Evolutionary conservation across 345 rosid genomes (phyloP).

Genomic region (Combretum micranthum): DNA sequence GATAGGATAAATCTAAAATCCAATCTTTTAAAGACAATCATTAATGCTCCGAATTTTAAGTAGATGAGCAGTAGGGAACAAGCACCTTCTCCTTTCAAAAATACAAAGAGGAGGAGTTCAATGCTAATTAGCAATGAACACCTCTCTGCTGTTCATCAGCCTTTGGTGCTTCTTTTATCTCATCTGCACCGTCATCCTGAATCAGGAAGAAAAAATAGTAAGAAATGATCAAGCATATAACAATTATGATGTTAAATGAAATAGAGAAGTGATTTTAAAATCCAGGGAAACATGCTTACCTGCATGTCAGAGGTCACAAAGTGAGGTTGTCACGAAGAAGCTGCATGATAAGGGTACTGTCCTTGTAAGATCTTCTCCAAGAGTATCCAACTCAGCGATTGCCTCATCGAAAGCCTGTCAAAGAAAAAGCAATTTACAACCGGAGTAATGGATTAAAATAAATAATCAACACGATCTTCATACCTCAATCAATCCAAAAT

Average conservation of each 20-base stretch:
- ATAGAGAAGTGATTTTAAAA: not conserved
- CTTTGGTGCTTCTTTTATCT: conserved; percentile 39
- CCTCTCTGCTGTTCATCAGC: conserved; percentile 33
- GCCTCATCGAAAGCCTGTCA: conserved; percentile 63
- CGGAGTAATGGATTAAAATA: too few relatives aligned
- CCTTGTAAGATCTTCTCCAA: conserved; percentile 66
- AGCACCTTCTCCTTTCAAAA: too few relatives aligned
- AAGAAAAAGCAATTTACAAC: not conserved
- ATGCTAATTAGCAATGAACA: not conserved
- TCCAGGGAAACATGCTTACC: conserved; percentile 18
- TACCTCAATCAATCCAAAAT: too few relatives aligned
- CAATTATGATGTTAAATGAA: not conserved
- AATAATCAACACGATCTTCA: too few relatives aligned
- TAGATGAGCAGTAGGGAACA: too few relatives aligned
- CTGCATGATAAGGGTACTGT: conserved; percentile 64
- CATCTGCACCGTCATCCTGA: conserved; percentile 40
- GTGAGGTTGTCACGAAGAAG: conserved; percentile 56
- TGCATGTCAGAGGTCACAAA: conserved; percentile 59
- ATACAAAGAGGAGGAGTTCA: not conserved
- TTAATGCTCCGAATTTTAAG: too few relatives aligned
- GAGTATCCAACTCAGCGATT: conserved; percentile 58
- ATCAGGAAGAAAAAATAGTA: not conserved
- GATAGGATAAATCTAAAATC: too few relatives aligned
- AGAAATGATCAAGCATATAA: not conserved
- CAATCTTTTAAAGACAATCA: too few relatives aligned